These are phyloP conservation scores for Fusarium paranaense DNA, from an alignment of 2,329 filamentous ascomycete species.

Conservation along the genomic window DNA sequence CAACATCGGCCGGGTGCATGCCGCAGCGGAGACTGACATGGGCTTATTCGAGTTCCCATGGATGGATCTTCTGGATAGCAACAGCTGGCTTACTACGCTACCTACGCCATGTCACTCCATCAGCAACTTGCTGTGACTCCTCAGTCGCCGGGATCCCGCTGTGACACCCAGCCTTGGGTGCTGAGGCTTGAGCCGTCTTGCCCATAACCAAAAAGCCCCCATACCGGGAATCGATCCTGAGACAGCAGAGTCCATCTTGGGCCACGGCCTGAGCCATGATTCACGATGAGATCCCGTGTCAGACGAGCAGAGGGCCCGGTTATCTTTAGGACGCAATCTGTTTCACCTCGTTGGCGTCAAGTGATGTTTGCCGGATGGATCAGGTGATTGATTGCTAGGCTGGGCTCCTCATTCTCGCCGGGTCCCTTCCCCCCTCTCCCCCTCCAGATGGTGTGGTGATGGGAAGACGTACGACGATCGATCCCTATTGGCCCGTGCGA, in stretches of 20 bases:
- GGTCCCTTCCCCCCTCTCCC: conserved; percentile 12
- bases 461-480: conserved; percentile 2
- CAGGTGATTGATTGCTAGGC: conserved; percentile 31
- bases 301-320: conserved; percentile 18
- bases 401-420: conserved; percentile 2
- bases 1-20: conserved; percentile 27
- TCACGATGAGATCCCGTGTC: conserved; percentile 9
- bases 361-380: conserved; percentile 31
- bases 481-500: conserved; percentile 28
- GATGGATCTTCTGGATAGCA: neutral
- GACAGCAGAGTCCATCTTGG: neutral
- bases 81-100: neutral
- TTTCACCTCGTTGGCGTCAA: conserved; percentile 35
- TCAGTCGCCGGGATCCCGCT: conserved; percentile 1
- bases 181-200: neutral
- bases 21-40: conserved; percentile 2
- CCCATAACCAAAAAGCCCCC: neutral
- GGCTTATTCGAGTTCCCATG: neutral
- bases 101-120: conserved; percentile 1
- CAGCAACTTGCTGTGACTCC: neutral
- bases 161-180: conserved; percentile 7
- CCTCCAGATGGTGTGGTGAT: conserved; percentile 17
- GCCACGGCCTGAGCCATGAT: conserved; percentile 4
- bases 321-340: conserved; percentile 33
- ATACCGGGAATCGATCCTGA: conserved; percentile 1